These are phyloP conservation scores for Rutidosis leptorrhynchoides DNA, from an alignment of 129 eudicot species.

Conservation along the genomic window DNA sequence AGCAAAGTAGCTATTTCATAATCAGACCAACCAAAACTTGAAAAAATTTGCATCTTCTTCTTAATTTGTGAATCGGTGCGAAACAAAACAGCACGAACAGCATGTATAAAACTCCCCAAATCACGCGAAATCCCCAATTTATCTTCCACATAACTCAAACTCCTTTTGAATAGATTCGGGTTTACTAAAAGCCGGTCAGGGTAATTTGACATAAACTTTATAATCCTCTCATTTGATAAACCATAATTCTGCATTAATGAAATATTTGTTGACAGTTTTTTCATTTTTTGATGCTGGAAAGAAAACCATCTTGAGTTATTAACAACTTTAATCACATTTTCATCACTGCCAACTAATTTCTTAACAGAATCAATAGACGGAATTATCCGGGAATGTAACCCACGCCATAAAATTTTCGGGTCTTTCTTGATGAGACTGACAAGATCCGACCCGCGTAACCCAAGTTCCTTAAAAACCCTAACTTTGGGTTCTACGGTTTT, in stretches of 20 bases:
- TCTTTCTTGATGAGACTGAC: slow-evolving; percentile 11
- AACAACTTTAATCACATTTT: slow-evolving; percentile 28
- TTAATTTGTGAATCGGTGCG: slow-evolving; percentile 14
- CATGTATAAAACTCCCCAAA: slow-evolving; percentile 25
- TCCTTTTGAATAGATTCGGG: slow-evolving; percentile 17
- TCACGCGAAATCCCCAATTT: slow-evolving; percentile 29
- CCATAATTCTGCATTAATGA: slow-evolving; percentile 29
- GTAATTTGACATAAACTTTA: slow-evolving; percentile 16
- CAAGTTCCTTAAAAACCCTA: slow-evolving; percentile 37
- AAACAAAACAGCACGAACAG: slow-evolving; percentile 25
- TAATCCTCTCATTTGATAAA: slow-evolving; percentile 29
- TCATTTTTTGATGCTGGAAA: slow-evolving; percentile 10
- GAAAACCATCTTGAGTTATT: slow-evolving; percentile 27
- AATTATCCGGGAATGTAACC: slow-evolving; percentile 26
- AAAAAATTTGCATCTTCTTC: slow-evolving; percentile 28
- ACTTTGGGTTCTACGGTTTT: slow-evolving; percentile 47
- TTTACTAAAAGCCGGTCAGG: slow-evolving; percentile 19
- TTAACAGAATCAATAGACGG: slow-evolving; percentile 31
- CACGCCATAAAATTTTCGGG: slow-evolving; percentile 22
- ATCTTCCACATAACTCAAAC: slow-evolving; percentile 22
- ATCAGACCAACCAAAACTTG: slow-evolving; percentile 45
- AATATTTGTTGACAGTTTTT: slow-evolving; percentile 21
- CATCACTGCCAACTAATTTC: slow-evolving; percentile 32
- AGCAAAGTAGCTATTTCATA: slow-evolving; percentile 23
- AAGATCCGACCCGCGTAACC: slow-evolving; percentile 43